Evolutionary conservation across 768 basidiomycete species (phyloP), one percentile per base, ranked within the genome.

Genomic region (Rhodotorula toruloides): DNA sequence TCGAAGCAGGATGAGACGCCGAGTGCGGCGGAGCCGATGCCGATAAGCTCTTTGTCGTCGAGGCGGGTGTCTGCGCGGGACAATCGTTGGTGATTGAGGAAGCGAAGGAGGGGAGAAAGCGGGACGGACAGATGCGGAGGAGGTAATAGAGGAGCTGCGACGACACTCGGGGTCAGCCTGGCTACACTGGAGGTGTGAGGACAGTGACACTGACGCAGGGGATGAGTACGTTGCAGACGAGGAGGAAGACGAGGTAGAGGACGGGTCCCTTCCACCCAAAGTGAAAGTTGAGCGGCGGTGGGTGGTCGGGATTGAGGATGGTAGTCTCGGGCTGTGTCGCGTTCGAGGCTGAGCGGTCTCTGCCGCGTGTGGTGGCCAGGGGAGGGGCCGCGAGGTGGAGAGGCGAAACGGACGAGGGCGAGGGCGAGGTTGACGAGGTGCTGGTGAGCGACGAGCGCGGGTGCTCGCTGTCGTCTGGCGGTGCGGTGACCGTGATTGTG

Each of bases 181-280:
- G 14, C 29, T 4, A 10, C 32, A 22, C 32, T 9, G 4, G 32
- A 12, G 32, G 39, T 13, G 21, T 1, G 37, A 16, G 12, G n/a
- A 34, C 14, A 34, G 32, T 5, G 27, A 48, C 11, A 40, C 53
- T 43, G 17, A 75, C 47, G 42, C 70, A 73, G 0, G 73, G 74
- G 9, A 69, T 57, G 29, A 58, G 36, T 16, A 69, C 62, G 50
- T 69, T 69, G 49, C 54, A 64, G 50, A 72, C 3, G 43, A 67
- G 13, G 32, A 70, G 61, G 58, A 68, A 68, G 39, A 31, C 8
- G 47, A 71, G 58, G 58, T 65, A 64, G 27, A 65, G 25, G 13
- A 60, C 12, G 7, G 65, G 59, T 1, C 34, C 17, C 27, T 67
- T 66, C 50, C 72, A 68, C 71, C 77, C 68, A 72, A 80, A 81